phyloP scores from a whole-genome alignment of 1,284 basidiomycete species.

The Trichosporon sp. region DNA sequence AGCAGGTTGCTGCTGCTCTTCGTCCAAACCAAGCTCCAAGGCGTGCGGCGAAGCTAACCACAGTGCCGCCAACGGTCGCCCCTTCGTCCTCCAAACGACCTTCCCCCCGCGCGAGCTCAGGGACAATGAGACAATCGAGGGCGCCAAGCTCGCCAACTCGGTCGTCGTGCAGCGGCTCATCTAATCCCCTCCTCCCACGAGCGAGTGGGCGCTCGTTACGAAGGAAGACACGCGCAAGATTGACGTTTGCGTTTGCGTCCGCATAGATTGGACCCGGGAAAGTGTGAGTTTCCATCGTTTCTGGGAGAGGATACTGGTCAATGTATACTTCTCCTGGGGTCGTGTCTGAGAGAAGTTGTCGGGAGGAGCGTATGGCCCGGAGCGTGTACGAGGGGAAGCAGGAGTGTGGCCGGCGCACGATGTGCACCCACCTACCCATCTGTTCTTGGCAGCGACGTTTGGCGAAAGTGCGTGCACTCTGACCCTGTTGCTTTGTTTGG shows the following conservation, averaged over 20 bases:
- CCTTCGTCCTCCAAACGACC: constrained; percentile 78
- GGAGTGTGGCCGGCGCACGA: too few species aligned
- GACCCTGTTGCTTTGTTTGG: too few species aligned
- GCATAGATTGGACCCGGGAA: not conserved
- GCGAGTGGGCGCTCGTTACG: too few species aligned
- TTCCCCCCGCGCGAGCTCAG: constrained; percentile 79
- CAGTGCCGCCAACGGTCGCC: constrained; percentile 71
- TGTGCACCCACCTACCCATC: not conserved
- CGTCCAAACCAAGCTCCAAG: not conserved
- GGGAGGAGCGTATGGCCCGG: too few species aligned
- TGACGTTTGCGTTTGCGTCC: constrained; percentile 7
- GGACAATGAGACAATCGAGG: constrained; percentile 70
- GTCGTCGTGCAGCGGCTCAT: constrained; percentile 77
- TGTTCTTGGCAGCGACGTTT: too few species aligned
- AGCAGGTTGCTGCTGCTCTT: not conserved
- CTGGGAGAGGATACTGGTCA: not conserved
- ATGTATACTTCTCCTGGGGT: not conserved
- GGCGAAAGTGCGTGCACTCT: too few species aligned
- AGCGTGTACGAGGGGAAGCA: not conserved
- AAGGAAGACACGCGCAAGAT: not conserved
- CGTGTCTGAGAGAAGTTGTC: not conserved
- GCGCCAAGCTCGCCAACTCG: constrained; percentile 73
- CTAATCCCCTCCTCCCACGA: constrained; percentile 18
- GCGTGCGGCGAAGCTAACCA: constrained; percentile 5
- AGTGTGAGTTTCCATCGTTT: constrained; percentile 4